Base-by-base conservation (phyloP, 768 basidiomycete species). In the Phylloporus scabripes region DNA sequence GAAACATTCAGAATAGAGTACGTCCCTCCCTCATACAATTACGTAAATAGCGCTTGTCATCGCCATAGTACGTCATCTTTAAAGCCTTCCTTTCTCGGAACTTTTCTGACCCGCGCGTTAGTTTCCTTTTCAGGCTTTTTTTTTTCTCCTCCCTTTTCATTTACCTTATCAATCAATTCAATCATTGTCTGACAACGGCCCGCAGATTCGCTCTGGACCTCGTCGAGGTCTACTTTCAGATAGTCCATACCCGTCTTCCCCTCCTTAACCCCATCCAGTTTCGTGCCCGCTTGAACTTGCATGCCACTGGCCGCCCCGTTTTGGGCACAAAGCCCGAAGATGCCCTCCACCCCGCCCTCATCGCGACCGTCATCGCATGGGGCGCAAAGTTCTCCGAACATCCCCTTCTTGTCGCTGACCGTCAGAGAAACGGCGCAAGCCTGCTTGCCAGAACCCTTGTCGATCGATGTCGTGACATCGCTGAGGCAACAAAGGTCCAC, bases 371-470 rank as follows among this genome's bases (percentile, higher is more conserved):
- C 8, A 72, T 96, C 45, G 89, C 92, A 0, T 94, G 88, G 86
- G 93, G 93, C 24, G 84, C 89, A 32, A 92, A 92, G 59, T 95
- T 95, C 65, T 92, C 91, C 4, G 93, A 96, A 59, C 90, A 95
- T 62, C 84, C 87, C 0, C 69, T 92, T 52, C 80, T 96, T 41
- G 76, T 83, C 18, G 80, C 82, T 29, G 93, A 95, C 70, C 78
- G 92, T 37, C 72, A 78, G 44, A 80, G 81, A 50, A 81, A 80
- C 42, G 72, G 75, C 40, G 81, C 90, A 61, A 92, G 92, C 66
- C 65, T 81, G 32, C 70, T 97, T 7, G 87, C 89, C 4, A 87
- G 82, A 67, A 71, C 84, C 1, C 69, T 95, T 29, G 82, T 92
- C 42, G 78, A 85, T 62, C 80, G 92, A 42, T 84, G 90, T 43